Evolutionary conservation across 371 early-diverging fungal species (phyloP).

Genomic region (Aphelidium insulamus): DNA sequence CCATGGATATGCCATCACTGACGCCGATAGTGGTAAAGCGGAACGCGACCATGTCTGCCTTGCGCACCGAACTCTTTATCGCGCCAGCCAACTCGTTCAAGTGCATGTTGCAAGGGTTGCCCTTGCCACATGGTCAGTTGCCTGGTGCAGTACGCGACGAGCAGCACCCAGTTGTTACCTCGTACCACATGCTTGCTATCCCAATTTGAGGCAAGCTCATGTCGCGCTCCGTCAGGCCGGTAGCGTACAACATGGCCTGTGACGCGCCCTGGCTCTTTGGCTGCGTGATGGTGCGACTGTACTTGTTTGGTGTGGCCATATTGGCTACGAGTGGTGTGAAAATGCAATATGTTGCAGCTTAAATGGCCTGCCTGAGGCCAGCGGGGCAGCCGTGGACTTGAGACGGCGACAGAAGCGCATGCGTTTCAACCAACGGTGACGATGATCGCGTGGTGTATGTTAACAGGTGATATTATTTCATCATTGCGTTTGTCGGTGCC

Average conservation of each 20-base stretch:
- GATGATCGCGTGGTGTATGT: too few species aligned
- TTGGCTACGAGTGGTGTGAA: too few species aligned
- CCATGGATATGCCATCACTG: slow-evolving; percentile 90
- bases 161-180: slow-evolving; percentile 8
- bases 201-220: slow-evolving; percentile 78
- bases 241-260: slow-evolving; percentile 89
- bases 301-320: too few species aligned
- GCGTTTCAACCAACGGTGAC: too few species aligned
- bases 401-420: too few species aligned
- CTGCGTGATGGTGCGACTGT: slow-evolving; percentile 67
- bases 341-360: too few species aligned
- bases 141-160: slow-evolving; percentile 2
- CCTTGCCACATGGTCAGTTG: slow-evolving; percentile 26
- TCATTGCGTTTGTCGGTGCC: too few species aligned
- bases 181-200: slow-evolving; percentile 52
- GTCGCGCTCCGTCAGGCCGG: slow-evolving; percentile 58
- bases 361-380: too few species aligned
- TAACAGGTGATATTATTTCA: too few species aligned
- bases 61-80: slow-evolving; percentile 75
- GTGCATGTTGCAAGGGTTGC: slow-evolving; percentile 98
- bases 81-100: slow-evolving; percentile 59
- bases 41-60: slow-evolving; percentile 71
- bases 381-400: too few species aligned
- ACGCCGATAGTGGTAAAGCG: slow-evolving; percentile 94
- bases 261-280: slow-evolving; percentile 82